A percentile compares a stretch with the other conserved stretches of the same genome.
Conservation (phyloP, 352 stramenopile species). For the Thalassiosira livingstoniorum region DNA sequence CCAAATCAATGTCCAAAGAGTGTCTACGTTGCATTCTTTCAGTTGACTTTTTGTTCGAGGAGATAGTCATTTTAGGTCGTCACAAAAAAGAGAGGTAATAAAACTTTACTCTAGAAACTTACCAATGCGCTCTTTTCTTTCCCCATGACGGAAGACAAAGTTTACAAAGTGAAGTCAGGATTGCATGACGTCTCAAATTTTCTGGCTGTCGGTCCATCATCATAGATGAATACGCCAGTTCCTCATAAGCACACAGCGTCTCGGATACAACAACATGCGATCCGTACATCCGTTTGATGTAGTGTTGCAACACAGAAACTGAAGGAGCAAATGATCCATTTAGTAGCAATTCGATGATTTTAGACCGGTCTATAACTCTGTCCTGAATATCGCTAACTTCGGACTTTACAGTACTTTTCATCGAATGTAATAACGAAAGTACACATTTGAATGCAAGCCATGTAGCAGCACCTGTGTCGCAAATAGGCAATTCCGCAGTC, state of each 20-base stretch:
- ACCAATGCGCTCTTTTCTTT: conserved; percentile 63
- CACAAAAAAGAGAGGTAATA: not conserved
- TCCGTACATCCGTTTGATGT: conserved; percentile 80
- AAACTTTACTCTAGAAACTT: conserved; percentile 33
- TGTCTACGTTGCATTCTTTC: conserved; percentile 76
- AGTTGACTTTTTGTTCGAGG: conserved; percentile 63
- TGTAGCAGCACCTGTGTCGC: conserved; percentile 58
- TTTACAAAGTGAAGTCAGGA: conserved; percentile 85
- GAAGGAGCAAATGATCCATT: conserved; percentile 78
- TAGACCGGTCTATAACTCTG: conserved; percentile 2
- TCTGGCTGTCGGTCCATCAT: conserved; percentile 47
- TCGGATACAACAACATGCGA: conserved; percentile 71
- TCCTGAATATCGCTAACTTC: too few relatives aligned
- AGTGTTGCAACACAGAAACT: conserved; percentile 84
- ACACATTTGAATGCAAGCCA: conserved; percentile 73
- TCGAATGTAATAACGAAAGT: conserved; percentile 50
- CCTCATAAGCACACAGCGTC: conserved; percentile 71
- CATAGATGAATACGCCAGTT: conserved; percentile 72
- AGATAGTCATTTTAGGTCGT: conserved; percentile 7
- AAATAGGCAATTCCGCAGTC: conserved; percentile 52
- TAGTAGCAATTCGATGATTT: conserved; percentile 38
- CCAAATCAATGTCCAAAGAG: conserved; percentile 74
- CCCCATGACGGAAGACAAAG: conserved; percentile 84
- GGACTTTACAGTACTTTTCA: conserved; percentile 47
- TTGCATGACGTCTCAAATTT: conserved; percentile 66